A percentile compares a stretch with the other conserved stretches of the same genome.
Conservation (phyloP, 306 rosid genomes). For the Cicer cuneatum region DNA sequence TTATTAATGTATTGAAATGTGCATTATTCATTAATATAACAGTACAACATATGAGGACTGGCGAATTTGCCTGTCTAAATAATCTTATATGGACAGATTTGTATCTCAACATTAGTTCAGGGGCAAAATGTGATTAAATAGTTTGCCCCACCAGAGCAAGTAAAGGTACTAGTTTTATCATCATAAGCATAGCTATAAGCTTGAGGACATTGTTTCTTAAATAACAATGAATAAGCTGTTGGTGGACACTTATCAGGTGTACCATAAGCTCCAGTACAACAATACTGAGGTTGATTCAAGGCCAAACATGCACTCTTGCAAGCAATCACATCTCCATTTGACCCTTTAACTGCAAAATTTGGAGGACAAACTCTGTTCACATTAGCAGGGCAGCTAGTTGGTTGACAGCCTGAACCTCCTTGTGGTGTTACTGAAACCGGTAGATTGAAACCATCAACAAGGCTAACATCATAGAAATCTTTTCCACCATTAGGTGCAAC, state of each 20-base stretch:
- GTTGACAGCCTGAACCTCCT: constrained; percentile 38
- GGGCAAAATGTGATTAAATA: constrained; percentile 52
- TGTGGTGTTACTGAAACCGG: constrained; percentile 43
- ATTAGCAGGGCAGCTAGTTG: constrained; percentile 35
- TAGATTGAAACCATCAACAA: constrained; percentile 54
- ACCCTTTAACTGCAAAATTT: constrained; percentile 35
- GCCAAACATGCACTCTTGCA: constrained; percentile 57
- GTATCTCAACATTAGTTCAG: constrained; percentile 24
- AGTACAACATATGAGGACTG: too few relatives aligned
- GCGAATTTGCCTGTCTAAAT: background rate
- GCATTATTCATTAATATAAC: too few relatives aligned
- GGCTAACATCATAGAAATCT: constrained; percentile 54
- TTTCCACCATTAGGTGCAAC: constrained; percentile 35
- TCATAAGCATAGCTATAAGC: constrained; percentile 58
- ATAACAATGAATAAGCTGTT: constrained; percentile 36
- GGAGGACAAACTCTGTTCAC: constrained; percentile 46
- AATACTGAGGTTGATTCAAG: constrained; percentile 42
- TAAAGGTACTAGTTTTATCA: constrained; percentile 50
- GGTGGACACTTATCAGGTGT: constrained; percentile 45
- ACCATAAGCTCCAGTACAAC: constrained; percentile 36
- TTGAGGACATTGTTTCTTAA: constrained; percentile 49
- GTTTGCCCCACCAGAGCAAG: constrained; percentile 47
- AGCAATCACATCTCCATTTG: constrained; percentile 49
- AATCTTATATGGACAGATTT: background rate
- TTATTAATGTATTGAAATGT: too few relatives aligned